phyloP scores from a whole-genome alignment of 352 stramenopile genomes.

The Hyaloperonospora brassicae region DNA sequence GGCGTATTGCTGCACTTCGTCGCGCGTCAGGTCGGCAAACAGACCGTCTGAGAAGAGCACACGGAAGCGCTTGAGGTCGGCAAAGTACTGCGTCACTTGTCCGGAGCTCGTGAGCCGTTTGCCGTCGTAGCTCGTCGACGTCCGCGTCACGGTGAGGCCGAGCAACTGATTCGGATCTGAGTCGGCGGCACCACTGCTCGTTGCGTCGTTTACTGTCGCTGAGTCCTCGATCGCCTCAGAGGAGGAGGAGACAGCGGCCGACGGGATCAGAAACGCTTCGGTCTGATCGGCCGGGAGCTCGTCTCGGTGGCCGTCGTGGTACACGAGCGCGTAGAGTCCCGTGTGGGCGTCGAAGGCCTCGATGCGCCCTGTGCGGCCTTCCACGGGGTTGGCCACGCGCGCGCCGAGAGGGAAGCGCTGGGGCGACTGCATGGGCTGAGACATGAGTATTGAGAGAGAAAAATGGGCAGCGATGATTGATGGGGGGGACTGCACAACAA shows the following conservation, averaged over 20 bases:
- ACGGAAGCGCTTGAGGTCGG: conserved; percentile 32
- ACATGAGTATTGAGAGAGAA: no score
- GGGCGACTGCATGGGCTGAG: conserved; percentile 20
- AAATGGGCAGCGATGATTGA: no score
- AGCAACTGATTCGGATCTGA: conserved; percentile 41
- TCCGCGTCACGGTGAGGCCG: conserved; percentile 31
- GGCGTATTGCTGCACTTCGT: conserved; percentile 25
- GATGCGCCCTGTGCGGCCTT: conserved; percentile 55
- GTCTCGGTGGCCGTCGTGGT: conserved; percentile 43
- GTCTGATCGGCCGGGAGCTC: conserved; percentile 24
- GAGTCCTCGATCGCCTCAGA: conserved; percentile 5
- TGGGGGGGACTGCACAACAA: no score
- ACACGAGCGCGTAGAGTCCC: conserved; percentile 44
- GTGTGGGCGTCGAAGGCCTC: conserved; percentile 29
- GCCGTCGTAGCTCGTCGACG: conserved; percentile 42
- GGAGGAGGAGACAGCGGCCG: neutral
- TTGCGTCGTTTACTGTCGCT: neutral
- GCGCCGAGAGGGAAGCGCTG: conserved; percentile 41
- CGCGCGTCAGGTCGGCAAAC: conserved; percentile 37
- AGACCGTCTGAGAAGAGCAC: conserved; percentile 39
- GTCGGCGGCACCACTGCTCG: neutral
- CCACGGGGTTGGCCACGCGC: conserved; percentile 48
- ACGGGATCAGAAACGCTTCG: conserved; percentile 35
- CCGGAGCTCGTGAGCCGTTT: conserved; percentile 29
- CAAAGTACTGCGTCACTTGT: conserved; percentile 43